Conservation (phyloP, 441 rosid species). For the Croton setiger region DNA sequence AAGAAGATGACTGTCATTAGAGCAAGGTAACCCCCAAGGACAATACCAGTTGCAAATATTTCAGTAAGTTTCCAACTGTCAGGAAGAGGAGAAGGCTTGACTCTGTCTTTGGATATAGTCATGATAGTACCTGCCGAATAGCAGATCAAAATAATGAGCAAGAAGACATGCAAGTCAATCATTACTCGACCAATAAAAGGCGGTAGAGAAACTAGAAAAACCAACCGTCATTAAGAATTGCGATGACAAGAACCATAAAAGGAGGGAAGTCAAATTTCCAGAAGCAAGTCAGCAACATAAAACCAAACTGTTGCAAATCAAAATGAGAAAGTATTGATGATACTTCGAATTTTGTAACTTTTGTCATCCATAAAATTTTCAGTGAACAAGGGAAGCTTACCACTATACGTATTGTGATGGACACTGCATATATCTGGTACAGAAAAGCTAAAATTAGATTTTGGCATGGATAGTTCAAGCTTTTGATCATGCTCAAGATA, state of each 20-base stretch:
- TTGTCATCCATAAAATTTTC: not conserved
- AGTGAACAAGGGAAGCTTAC: slow-evolving; percentile 35
- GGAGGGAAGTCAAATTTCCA: slow-evolving; percentile 96
- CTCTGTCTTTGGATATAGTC: slow-evolving; percentile 89
- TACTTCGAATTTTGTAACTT: not conserved
- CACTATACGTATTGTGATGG: slow-evolving; percentile 94
- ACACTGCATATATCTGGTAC: slow-evolving; percentile 82
- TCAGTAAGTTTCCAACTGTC: slow-evolving; percentile 90
- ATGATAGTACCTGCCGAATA: slow-evolving; percentile 58
- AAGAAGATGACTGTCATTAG: slow-evolving; percentile 75
- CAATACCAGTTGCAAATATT: slow-evolving; percentile 84
- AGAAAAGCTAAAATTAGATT: slow-evolving; percentile 6
- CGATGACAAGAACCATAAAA: slow-evolving; percentile 91
- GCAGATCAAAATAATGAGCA: not conserved
- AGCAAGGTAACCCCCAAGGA: slow-evolving; percentile 78
- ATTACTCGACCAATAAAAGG: not conserved
- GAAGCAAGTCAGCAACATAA: slow-evolving; percentile 73
- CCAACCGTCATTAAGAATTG: slow-evolving; percentile 87
- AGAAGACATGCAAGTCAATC: not conserved
- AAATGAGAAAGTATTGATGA: not conserved
- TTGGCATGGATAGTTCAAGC: not conserved
- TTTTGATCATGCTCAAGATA: slow-evolving; percentile 1
- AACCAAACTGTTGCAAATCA: slow-evolving; percentile 55
- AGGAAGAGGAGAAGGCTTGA: slow-evolving; percentile 85
- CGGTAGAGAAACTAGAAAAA: not conserved